A percentile compares a stretch with the other conserved stretches of the same genome.
Conservation (phyloP, 2,329 filamentous ascomycete genomes). For the Alternaria brassicicola region DNA sequence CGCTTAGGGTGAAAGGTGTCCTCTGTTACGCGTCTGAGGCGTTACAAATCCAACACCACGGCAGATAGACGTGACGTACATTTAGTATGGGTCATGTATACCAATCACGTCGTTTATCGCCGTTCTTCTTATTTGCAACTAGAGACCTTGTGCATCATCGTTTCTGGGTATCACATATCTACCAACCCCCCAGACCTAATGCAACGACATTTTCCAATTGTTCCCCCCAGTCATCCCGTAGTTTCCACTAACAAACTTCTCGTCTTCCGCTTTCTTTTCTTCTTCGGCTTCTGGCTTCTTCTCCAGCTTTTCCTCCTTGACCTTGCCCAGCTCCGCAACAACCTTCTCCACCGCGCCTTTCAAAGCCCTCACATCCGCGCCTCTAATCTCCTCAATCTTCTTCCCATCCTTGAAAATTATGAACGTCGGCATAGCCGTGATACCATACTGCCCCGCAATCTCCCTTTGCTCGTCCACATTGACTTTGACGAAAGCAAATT, state of each 20-base stretch:
- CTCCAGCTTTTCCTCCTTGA: conserved; percentile 11
- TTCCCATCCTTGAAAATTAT: conserved; percentile 43
- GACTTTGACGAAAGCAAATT: conserved; percentile 60
- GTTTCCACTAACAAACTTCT: conserved; percentile 42
- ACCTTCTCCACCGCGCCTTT: conserved; percentile 35
- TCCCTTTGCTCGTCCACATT: conserved; percentile 61
- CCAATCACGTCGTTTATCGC: background rate
- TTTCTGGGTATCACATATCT: background rate
- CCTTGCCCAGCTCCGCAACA: conserved; percentile 16
- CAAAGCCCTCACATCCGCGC: conserved; percentile 36
- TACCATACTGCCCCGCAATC: conserved; percentile 56
- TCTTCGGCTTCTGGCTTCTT: conserved; percentile 2
- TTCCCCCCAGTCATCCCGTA: conserved; percentile 42
- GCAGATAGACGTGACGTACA: conserved; percentile 1
- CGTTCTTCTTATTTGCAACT: background rate
- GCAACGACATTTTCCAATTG: conserved; percentile 40
- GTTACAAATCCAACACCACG: conserved; percentile 33
- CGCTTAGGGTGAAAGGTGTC: conserved; percentile 42
- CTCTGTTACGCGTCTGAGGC: conserved; percentile 26
- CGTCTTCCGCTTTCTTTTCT: conserved; percentile 18
- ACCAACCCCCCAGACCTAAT: background rate
- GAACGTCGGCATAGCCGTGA: conserved; percentile 54
- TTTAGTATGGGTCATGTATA: background rate
- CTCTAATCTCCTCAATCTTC: conserved; percentile 37
- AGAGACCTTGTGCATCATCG: background rate